A percentile compares a stretch with the other conserved stretches of the same genome.
Conservation (phyloP, 208 protist genomes). For the Acanthamoeba sp. region DNA sequence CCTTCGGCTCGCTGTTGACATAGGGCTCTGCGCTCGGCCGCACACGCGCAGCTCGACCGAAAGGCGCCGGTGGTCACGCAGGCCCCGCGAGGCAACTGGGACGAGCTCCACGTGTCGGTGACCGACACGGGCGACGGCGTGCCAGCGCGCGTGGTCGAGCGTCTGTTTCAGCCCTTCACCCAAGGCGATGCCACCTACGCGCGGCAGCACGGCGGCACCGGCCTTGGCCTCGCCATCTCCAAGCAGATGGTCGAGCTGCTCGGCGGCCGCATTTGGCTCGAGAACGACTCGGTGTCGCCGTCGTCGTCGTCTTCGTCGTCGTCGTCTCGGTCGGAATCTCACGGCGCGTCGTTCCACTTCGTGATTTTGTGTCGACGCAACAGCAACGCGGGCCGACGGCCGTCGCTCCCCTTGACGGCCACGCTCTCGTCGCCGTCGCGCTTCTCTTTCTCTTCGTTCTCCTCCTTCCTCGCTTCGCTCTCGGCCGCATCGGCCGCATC, state of each 20-base stretch:
- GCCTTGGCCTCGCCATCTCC: conserved; percentile 85
- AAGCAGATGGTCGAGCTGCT: conserved; percentile 77
- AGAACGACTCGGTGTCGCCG: background rate
- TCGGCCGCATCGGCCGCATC: background rate
- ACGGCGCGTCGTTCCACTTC: background rate
- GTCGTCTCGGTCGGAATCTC: no score
- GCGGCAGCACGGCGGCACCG: conserved; percentile 81
- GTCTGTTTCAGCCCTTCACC: conserved; percentile 77
- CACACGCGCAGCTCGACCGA: background rate
- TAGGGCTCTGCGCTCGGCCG: background rate
- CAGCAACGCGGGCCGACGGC: background rate
- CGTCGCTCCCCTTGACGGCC: background rate
- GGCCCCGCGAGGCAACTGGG: background rate
- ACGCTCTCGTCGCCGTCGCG: background rate
- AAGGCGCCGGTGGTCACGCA: conserved; percentile 6
- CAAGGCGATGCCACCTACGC: conserved; percentile 75
- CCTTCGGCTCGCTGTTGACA: background rate
- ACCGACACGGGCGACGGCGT: background rate
- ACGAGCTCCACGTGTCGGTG: background rate
- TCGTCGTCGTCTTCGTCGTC: background rate
- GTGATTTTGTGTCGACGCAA: background rate
- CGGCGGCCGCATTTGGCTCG: conserved; percentile 16
- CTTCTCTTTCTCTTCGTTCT: conserved; percentile 6
- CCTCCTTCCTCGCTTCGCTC: conserved; percentile 28
- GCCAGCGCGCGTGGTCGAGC: background rate